Conservation (phyloP, 2,329 filamentous ascomycete species). For the Claviceps purpurea region DNA sequence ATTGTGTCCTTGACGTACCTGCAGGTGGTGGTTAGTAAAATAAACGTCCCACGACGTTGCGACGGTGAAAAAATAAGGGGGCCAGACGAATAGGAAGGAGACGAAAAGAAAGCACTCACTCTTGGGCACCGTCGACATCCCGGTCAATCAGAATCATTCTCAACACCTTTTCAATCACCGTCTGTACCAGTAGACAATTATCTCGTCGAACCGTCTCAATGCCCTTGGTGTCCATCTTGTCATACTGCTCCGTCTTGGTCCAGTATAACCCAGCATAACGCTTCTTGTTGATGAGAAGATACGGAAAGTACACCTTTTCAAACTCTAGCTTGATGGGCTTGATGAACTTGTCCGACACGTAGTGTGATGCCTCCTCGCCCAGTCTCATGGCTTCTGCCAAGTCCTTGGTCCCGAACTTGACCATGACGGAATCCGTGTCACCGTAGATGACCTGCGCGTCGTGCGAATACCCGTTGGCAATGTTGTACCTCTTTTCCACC, state of each 20-base stretch:
- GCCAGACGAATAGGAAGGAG: no score
- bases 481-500: slow-evolving; percentile 78
- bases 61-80: no score
- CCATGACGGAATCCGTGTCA: slow-evolving; percentile 99
- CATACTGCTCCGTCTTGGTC: slow-evolving; percentile 87
- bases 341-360: slow-evolving; percentile 81
- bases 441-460: slow-evolving; percentile 97
- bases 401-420: slow-evolving; percentile 88
- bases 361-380: slow-evolving; percentile 82
- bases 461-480: slow-evolving; percentile 87
- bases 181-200: slow-evolving; percentile 91
- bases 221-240: slow-evolving; percentile 99
- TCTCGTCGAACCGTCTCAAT: slow-evolving; percentile 96
- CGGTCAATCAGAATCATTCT: slow-evolving; percentile 91
- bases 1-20: slow-evolving; percentile 97
- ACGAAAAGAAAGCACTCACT: slow-evolving; percentile 42
- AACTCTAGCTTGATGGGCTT: slow-evolving; percentile 98
- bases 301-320: slow-evolving; percentile 97
- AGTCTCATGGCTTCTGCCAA: slow-evolving; percentile 84
- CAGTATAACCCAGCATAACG: slow-evolving; percentile 96
- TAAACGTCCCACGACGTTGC: background rate
- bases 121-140: slow-evolving; percentile 81
- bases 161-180: slow-evolving; percentile 91
- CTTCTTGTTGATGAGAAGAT: slow-evolving; percentile 99
- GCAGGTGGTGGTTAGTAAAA: slow-evolving; percentile 4